Evolutionary conservation across 2,329 filamentous ascomycete species (phyloP).

Genomic region (Corniculantispora saksenae): DNA sequence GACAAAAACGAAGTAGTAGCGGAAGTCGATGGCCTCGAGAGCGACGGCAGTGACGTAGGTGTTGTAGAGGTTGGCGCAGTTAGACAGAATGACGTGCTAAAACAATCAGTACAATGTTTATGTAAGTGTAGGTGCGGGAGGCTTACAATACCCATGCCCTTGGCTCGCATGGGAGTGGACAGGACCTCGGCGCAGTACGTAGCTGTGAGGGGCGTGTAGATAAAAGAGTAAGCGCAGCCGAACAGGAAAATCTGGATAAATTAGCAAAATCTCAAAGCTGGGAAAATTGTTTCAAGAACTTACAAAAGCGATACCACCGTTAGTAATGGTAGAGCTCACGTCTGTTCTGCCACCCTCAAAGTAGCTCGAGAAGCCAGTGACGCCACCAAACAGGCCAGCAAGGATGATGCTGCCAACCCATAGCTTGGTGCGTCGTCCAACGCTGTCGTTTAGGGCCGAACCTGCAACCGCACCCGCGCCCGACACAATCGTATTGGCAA

Average conservation of each 20-base stretch:
- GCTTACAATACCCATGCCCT: slow-evolving; percentile 37
- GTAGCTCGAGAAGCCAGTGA: slow-evolving; percentile 48
- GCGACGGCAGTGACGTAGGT: slow-evolving; percentile 34
- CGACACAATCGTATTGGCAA: slow-evolving; percentile 49
- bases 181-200: slow-evolving; percentile 39
- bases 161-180: slow-evolving; percentile 34
- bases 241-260: slow-evolving; percentile 48
- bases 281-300: slow-evolving; percentile 13
- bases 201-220: slow-evolving; percentile 49
- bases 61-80: slow-evolving; percentile 35
- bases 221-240: slow-evolving; percentile 52
- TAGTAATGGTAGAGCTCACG: slow-evolving; percentile 37
- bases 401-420: slow-evolving; percentile 52
- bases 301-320: slow-evolving; percentile 49
- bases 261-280: background rate
- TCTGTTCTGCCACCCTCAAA: slow-evolving; percentile 35
- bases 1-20: slow-evolving; percentile 35
- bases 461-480: slow-evolving; percentile 41
- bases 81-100: slow-evolving; percentile 29
- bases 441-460: slow-evolving; percentile 33
- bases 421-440: slow-evolving; percentile 43
- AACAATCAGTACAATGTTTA: background rate
- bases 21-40: slow-evolving; percentile 33
- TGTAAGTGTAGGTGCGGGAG: background rate
- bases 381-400: slow-evolving; percentile 47